Conservation (phyloP, 2,329 filamentous ascomycete species). For the Berkeleyomyces basicola region DNA sequence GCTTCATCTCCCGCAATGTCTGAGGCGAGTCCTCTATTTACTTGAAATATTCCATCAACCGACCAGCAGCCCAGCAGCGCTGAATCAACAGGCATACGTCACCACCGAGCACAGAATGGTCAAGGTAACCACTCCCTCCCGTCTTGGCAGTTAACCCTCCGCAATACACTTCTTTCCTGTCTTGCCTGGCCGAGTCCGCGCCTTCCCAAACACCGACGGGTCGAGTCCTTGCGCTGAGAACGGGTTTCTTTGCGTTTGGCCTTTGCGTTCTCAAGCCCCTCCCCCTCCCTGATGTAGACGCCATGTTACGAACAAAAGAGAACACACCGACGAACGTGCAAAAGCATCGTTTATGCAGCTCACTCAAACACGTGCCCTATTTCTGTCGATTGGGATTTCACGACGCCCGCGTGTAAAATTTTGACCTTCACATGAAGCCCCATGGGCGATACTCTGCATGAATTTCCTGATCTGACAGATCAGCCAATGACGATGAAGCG, state of each 20-base stretch:
- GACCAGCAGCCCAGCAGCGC: not conserved
- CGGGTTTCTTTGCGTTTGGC: no score
- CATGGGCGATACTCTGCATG: not conserved
- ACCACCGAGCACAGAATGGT: not conserved
- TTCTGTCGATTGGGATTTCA: not conserved
- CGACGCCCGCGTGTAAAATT: not conserved
- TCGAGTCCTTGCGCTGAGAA: not conserved
- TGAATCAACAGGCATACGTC: not conserved
- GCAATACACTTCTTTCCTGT: not conserved
- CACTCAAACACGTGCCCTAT: no score
- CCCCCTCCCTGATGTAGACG: not conserved
- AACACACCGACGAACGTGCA: no score
- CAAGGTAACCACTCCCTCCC: not conserved
- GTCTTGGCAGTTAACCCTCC: not conserved
- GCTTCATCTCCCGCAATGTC: no score
- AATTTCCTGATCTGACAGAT: not conserved
- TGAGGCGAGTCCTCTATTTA: no score
- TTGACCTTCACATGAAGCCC: not conserved
- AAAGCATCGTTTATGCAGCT: no score
- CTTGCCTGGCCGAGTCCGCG: not conserved
- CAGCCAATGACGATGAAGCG: not conserved
- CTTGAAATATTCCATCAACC: no score
- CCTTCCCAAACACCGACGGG: not conserved
- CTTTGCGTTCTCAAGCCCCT: not conserved
- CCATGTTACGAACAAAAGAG: no score